phyloP scores from a whole-genome alignment of 192 early-diverging fungal genomes.

The Coemansia sp. region DNA sequence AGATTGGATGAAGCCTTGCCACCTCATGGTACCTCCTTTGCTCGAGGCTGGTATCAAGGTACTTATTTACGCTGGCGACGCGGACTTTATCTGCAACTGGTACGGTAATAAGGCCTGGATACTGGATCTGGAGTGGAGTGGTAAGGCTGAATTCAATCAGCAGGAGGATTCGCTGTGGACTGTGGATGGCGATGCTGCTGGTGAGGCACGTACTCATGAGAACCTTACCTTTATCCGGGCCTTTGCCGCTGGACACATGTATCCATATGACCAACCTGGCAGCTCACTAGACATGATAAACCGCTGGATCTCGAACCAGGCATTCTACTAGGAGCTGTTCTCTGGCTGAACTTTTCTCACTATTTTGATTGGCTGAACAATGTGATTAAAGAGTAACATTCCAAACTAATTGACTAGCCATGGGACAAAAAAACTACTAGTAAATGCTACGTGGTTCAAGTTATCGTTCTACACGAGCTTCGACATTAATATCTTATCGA shows the following conservation, averaged over 20 bases:
- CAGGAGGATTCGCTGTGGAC: conserved; percentile 75
- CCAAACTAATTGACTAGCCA: neutral
- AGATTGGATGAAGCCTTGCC: conserved; percentile 90
- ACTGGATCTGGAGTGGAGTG: conserved; percentile 81
- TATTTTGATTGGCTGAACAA: neutral
- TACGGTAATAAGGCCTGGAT: conserved; percentile 91
- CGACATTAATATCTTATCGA: neutral
- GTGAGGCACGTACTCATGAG: conserved; percentile 69
- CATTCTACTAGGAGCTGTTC: conserved; percentile 27
- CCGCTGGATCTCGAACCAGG: conserved; percentile 66
- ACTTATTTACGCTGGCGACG: conserved; percentile 91
- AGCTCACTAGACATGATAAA: conserved; percentile 86
- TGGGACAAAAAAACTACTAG: neutral
- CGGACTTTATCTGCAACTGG: conserved; percentile 94
- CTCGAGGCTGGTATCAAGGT: conserved; percentile 82
- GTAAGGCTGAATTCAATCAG: conserved; percentile 67
- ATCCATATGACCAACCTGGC: conserved; percentile 91
- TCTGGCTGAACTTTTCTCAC: neutral
- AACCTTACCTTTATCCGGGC: conserved; percentile 85
- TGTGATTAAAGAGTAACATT: neutral
- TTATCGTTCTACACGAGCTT: neutral
- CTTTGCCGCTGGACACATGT: conserved; percentile 89
- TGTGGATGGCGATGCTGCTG: conserved; percentile 62
- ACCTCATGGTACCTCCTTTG: conserved; percentile 65
- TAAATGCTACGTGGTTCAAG: neutral